Base-by-base conservation (phyloP, 148 eudicot species). In the Cornus controversa region DNA sequence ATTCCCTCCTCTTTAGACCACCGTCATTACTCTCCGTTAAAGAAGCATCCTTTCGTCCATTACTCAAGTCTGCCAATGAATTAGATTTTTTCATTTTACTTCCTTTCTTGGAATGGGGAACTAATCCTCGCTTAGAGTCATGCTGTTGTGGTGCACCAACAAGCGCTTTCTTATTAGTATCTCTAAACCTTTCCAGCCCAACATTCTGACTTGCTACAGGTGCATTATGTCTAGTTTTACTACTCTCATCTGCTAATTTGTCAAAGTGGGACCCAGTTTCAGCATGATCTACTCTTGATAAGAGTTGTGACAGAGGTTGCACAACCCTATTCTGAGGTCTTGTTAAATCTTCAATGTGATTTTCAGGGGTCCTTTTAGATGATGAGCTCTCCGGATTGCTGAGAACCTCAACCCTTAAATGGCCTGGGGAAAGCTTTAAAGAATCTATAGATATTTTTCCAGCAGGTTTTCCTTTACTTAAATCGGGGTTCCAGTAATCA, bases 31-130 rank as follows among this genome's bases (percentile, higher is more conserved):
- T 91, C 60, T 81, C 90, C 27, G 68, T 79, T 75, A 80, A 81
- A 71, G 87, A 75, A 74, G 77, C 68, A 80, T 85, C 86, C 67
- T 78, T 86, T 63, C 76, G 77, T 82, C 68, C 86, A 74, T 84
- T 87, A 80, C 73, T 74, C 27, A 75, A 70, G 54, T 77, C 86
- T 68, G 84, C 75, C 69, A 65, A 66, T 72, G 72, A n/a, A 76
- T 83, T 88, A 57, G 90, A 76, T 75, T 89, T 92, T 70, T 82
- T 92, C 47, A 86, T 86, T 78, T 84, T 90, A 63, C 70, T 92
- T 77, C 87, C 93, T 84, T 85, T 92, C 26, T 75, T 79, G 70
- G 84, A 77, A 66, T 69, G 84, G 67, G 89, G 79, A 76, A 81
- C 82, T n/a, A 42, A 80, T 75, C 87, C 90, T 53, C 85, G 85